Percentiles rank a stretch among this genome's conserved stretches.
phyloP scores from a whole-genome alignment of 2,329 filamentous ascomycete species.

The Lasiodiplodia hormozganensis region DNA sequence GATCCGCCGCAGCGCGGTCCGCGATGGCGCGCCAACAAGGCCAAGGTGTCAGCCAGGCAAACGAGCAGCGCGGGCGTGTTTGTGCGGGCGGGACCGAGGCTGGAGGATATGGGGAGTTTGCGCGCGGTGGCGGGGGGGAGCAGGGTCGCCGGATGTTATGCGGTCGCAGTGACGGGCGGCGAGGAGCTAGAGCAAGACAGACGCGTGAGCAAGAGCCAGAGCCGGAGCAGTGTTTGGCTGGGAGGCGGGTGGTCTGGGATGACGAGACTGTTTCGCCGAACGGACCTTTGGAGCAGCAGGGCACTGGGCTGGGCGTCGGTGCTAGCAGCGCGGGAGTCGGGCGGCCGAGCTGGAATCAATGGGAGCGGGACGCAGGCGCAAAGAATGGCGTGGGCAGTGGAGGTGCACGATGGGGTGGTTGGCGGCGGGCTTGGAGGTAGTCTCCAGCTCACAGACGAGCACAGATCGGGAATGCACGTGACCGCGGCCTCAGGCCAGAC shows the following conservation, averaged over 20 bases:
- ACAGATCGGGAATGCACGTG: slow-evolving; percentile 15
- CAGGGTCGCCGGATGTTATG: slow-evolving; percentile 1
- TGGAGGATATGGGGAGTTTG: slow-evolving; percentile 4
- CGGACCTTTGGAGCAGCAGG: slow-evolving; percentile 19
- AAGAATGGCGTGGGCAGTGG: slow-evolving; percentile 29
- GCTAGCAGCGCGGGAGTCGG: slow-evolving; percentile 22
- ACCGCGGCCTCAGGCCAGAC: neutral
- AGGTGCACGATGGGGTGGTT: slow-evolving; percentile 16
- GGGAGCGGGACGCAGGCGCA: slow-evolving; percentile 23
- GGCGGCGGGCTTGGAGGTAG: slow-evolving; percentile 19
- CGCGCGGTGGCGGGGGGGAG: slow-evolving; percentile 10
- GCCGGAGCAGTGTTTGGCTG: slow-evolving; percentile 19
- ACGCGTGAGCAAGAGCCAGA: slow-evolving; percentile 24
- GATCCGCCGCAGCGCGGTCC: slow-evolving; percentile 21
- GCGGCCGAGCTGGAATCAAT: slow-evolving; percentile 18
- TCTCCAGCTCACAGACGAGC: slow-evolving; percentile 23
- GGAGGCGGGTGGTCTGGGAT: slow-evolving; percentile 27
- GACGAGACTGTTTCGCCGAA: slow-evolving; percentile 29
- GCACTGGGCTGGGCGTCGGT: slow-evolving; percentile 3
- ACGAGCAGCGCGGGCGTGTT: slow-evolving; percentile 15
- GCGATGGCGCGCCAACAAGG: slow-evolving; percentile 19
- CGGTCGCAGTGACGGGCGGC: neutral
- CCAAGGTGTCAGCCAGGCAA: slow-evolving; percentile 18
- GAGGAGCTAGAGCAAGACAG: slow-evolving; percentile 11
- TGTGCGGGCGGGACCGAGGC: slow-evolving; percentile 18